phyloP scores from a whole-genome alignment of 371 early-diverging fungal species.

The Mortierella sp. region DNA sequence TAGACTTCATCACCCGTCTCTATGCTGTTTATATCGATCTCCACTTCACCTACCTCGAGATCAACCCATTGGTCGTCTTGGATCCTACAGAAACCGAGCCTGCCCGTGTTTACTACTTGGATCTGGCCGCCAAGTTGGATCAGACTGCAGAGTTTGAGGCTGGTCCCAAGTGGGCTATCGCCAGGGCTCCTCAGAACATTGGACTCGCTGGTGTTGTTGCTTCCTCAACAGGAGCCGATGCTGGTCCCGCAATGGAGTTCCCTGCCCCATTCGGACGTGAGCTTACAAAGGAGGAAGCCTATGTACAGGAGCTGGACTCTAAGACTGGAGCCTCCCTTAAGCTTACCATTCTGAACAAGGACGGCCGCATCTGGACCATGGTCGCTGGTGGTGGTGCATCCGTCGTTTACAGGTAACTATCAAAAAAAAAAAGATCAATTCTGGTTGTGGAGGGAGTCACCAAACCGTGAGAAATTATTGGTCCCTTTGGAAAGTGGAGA shows the following conservation, averaged over 20 bases:
- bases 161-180: conserved; percentile 90
- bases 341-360: conserved; percentile 93
- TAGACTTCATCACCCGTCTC: conserved; percentile 90
- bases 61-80: conserved; percentile 97
- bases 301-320: conserved; percentile 95
- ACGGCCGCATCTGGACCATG: conserved; percentile 98
- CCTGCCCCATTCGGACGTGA: conserved; percentile 99
- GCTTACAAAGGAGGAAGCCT: conserved; percentile 94
- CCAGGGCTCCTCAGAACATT: conserved; percentile 73
- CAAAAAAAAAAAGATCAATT: conserved; percentile 28
- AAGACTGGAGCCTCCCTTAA: conserved; percentile 98
- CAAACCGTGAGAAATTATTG: no score
- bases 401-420: conserved; percentile 87
- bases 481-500: no score
- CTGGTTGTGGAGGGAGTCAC: no score
- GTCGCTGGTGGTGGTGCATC: conserved; percentile 99
- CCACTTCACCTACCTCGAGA: conserved; percentile 98
- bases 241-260: conserved; percentile 93
- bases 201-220: conserved; percentile 49
- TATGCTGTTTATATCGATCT: conserved; percentile 95
- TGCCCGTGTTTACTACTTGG: conserved; percentile 89
- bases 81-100: conserved; percentile 62
- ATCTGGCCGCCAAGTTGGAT: conserved; percentile 97
- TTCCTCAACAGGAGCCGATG: conserved; percentile 58
- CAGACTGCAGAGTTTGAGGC: conserved; percentile 98